Evolutionary conservation across 495 filamentous ascomycete genomes (phyloP), one percentile per base, ranked within the genome.

Genomic region (Aspergillus ostianus): DNA sequence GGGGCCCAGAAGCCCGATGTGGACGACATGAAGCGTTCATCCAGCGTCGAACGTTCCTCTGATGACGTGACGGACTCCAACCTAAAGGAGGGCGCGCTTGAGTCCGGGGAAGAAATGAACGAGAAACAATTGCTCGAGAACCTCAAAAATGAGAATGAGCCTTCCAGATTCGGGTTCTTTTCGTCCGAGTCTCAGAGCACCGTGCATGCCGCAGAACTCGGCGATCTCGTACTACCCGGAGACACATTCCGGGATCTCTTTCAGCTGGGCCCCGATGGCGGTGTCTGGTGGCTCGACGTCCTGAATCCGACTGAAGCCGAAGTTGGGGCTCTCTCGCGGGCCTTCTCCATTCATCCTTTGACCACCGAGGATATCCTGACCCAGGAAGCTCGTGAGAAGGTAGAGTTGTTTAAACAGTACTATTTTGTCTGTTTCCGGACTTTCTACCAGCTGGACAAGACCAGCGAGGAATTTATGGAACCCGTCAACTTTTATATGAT

Each of bases 381-480:
- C 3, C 92, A 96, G 69, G 93, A 98, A 77, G 87, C 92, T 17
- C 91, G 93, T 21, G 93, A 98, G 77, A 98, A 98, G 77, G 96
- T 98, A 36, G 94, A 98, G 71, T 85, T 98, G 32, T 98, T 98
- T 77, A 88, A 91, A 27, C 88, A 90, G 50, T 98, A 98, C 78
- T 98, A 98, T 69, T 96, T 98, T 67, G 91, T 96, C 53, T 96
- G 90, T 70, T 98, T 98, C 82, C 87, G 93, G 29, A 95, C 91
- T 1, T 98, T 97, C 73, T 89, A 83, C 59, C 91, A 92, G 60
- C 76, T 86, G 63, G 92, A 95, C 65, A 87, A 89, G 61, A 82
- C 82, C 7, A 87, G 80, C 61, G 93, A 97, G 65, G 73, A 87
- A 59, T 90, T 85, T 57, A 84, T 94, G 68, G 90, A 96, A 55